phyloP scores from a whole-genome alignment of 2,329 filamentous ascomycete genomes.

The Pseudogymnoascus pannorum region DNA sequence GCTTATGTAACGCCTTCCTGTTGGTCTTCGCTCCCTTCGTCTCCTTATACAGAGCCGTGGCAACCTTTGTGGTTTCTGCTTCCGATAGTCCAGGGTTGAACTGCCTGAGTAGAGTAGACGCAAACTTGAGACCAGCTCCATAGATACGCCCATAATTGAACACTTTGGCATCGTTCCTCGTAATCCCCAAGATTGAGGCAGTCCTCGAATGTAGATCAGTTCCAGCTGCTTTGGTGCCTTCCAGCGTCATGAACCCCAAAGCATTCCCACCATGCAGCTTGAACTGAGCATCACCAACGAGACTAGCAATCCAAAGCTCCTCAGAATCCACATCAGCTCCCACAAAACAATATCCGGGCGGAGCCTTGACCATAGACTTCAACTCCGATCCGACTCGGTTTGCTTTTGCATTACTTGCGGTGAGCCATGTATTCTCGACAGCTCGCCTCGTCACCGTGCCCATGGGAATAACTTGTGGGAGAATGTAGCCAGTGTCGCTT shows the following conservation, averaged over 20 bases:
- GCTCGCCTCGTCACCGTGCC: conserved; percentile 90
- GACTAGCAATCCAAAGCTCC: conserved; percentile 95
- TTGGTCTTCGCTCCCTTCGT: conserved; percentile 87
- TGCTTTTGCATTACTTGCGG: conserved; percentile 91
- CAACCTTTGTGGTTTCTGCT: conserved; percentile 65
- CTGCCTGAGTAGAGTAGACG: conserved; percentile 78
- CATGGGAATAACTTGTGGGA: conserved; percentile 97
- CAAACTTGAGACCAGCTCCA: conserved; percentile 92
- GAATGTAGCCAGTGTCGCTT: conserved; percentile 63
- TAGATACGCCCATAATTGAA: conserved; percentile 99
- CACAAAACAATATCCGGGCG: conserved; percentile 85
- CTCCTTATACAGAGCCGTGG: conserved; percentile 72
- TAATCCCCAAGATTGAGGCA: conserved; percentile 85
- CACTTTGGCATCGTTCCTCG: conserved; percentile 88
- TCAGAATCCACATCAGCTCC: conserved; percentile 96
- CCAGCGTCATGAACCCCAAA: conserved; percentile 97
- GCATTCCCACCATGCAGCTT: conserved; percentile 93
- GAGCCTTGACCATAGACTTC: conserved; percentile 93
- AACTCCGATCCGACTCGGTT: conserved; percentile 95
- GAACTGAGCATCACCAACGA: conserved; percentile 92
- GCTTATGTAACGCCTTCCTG: conserved; percentile 62
- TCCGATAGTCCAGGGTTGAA: conserved; percentile 86
- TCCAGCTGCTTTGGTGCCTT: conserved; percentile 88
- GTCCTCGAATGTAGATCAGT: conserved; percentile 94
- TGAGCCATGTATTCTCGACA: conserved; percentile 97